Percentiles rank a stretch among this genome's conserved stretches.
phyloP scores from a whole-genome alignment of 106 monocot genomes.

The Allium sativum region DNA sequence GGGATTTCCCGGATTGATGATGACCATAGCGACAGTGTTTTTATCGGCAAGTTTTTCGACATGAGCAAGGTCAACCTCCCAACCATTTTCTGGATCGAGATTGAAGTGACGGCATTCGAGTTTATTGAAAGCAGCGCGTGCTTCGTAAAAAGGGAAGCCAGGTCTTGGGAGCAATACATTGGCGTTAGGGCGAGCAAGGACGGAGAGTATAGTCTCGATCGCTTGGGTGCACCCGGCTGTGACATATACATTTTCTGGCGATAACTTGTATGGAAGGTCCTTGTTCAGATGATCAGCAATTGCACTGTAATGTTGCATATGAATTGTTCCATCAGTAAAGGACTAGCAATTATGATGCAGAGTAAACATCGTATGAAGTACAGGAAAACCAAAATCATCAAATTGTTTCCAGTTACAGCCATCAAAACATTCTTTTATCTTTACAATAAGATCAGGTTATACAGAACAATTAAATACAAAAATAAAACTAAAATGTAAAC shows the following conservation, averaged over 20 bases:
- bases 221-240: conserved; percentile 47
- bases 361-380: no score
- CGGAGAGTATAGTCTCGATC: conserved; percentile 38
- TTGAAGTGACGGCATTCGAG: conserved; percentile 44
- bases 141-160: conserved; percentile 47
- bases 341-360: no score
- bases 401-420: no score
- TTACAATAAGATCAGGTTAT: no score
- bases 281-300: conserved; percentile 42
- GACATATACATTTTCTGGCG: conserved; percentile 42
- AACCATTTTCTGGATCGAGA: conserved; percentile 42
- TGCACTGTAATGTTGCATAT: conserved; percentile 20
- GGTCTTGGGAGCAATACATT: conserved; percentile 64
- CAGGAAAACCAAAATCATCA: no score
- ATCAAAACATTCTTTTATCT: no score
- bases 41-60: conserved; percentile 45
- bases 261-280: conserved; percentile 43
- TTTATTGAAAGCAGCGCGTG: conserved; percentile 18
- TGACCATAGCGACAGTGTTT: conserved; percentile 54
- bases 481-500: no score
- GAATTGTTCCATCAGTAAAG: no score
- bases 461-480: no score
- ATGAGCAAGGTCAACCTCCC: conserved; percentile 52
- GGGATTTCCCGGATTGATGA: conserved; percentile 56
- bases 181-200: conserved; percentile 40